Percentiles rank a stretch among this genome's conserved stretches.
Evolutionary conservation across 148 eudicot species (phyloP).

Genomic region (Vaccinium macrocarpon): DNA sequence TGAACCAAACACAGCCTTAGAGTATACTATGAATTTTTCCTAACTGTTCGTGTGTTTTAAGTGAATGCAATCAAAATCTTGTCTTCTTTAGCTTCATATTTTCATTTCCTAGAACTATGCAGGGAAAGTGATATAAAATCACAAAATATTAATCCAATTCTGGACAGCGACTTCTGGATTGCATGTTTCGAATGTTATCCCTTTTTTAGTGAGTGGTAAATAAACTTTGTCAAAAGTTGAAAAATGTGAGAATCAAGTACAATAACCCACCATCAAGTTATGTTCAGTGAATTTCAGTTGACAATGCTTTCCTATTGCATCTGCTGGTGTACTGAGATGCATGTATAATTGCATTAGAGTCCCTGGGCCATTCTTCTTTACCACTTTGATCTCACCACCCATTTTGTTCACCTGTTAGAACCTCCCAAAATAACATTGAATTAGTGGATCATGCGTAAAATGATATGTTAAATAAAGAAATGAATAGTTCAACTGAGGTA

Average conservation of each 20-base stretch:
- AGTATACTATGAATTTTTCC: neutral
- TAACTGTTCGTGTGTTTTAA: slow-evolving; percentile 8
- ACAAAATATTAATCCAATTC: neutral
- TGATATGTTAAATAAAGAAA: neutral
- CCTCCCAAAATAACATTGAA: slow-evolving; percentile 7
- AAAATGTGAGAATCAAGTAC: neutral
- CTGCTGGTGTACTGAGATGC: slow-evolving; percentile 57
- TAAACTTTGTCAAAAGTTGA: neutral
- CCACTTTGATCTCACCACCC: slow-evolving; percentile 95
- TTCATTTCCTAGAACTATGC: neutral
- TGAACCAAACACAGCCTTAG: neutral
- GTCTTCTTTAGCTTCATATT: neutral
- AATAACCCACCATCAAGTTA: slow-evolving; percentile 50
- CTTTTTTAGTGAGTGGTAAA: neutral
- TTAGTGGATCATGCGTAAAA: neutral
- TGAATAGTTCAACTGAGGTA: neutral
- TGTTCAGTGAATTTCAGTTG: slow-evolving; percentile 45
- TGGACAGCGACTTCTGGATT: neutral
- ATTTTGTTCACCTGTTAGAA: slow-evolving; percentile 75
- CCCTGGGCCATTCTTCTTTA: slow-evolving; percentile 81
- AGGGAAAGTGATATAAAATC: neutral
- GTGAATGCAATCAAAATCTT: neutral
- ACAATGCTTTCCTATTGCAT: slow-evolving; percentile 36
- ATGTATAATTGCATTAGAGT: slow-evolving; percentile 70
- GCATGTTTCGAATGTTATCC: neutral